Base-by-base conservation (phyloP, 306 rosid species). In the Acmispon strigosus region DNA sequence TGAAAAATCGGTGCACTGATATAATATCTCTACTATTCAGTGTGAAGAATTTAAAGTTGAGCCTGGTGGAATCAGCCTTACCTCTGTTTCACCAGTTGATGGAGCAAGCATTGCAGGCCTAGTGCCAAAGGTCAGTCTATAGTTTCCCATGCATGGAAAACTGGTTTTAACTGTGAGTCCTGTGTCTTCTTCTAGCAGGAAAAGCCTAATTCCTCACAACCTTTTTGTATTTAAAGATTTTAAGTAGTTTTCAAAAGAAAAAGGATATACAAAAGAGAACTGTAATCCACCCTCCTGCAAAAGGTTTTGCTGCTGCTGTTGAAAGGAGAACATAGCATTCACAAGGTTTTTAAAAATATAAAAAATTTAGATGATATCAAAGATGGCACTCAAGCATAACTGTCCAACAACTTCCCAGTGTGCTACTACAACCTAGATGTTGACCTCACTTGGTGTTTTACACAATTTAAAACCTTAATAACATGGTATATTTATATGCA, bases 41-140 rank as follows among this genome's bases (percentile, higher is more conserved):
- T 74, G 39, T 64, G 97, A 93, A 80, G 89, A 88, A 73, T 81
- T 84, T 80, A 79, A 74, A 47, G 76, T 88, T 53, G 94, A 81
- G 76, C 77, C 72, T 2, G 80, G 74, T 13, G 92, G 83, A 78
- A 84, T 93, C 65, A 76, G 63, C 82, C 85, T 93, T 57, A 62
- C 75, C 0, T 59, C 92, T 67, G 19, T 65, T 84, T 81, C 88
- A 72, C 61, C 82, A 14, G 87, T 74, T 47, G 90, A 82, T 50
- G 90, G 75, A 81, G 50, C 62, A 15, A 39, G 82, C 72, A 69
- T 74, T 76, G 83, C 81, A 50, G 86, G 86, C 76, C 81, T 93
- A 49, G 4, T 90, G 67, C 98, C 96, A 15, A 90, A 93, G 97
- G 98, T 93, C 48, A 76, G 85, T 77, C 52, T 76, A 13, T 55